Evolutionary conservation across 2,329 filamentous ascomycete species (phyloP), one percentile per base, ranked within the genome.

Genomic region (Claviceps purpurea): DNA sequence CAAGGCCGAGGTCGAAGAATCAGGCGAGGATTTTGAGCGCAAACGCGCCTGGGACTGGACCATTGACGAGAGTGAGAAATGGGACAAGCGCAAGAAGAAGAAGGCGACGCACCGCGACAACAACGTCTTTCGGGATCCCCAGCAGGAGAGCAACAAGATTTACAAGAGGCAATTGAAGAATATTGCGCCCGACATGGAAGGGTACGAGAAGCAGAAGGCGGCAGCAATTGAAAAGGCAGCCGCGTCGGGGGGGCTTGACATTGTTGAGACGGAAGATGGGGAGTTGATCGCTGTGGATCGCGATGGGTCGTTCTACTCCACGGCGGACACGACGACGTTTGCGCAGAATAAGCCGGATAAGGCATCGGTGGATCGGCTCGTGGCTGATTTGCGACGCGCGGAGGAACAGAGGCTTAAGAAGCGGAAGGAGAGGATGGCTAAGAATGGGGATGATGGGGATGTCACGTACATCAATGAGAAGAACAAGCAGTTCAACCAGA

Each of bases 401-500:
- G 93, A 98, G 70, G 89, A 94, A 61, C 78, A 82, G 50, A 77
- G 89, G 50, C 65, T 95, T 63, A 94, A 90, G 77, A 94, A 94
- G 74, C 78, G 89, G 61, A 83, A 80, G 65, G 88, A 94, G 58
- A 78, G 89, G 50, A 82, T 86, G 65, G 79, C 81, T 13, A 79
- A 83, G 65, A 85, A 84, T 56, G 89, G 90, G 54, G 89, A 95
- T 57, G 87, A 90, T 47, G 85, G 82, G 30, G 93, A 98, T 68
- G 87, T 97, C 61, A 97, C 91, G 7, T 97, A 95, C 70, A 98
- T 98, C 79, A 98, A 98, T 72, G 89, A 96, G 72, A 96, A 98
- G 84, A 98, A 98, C 77, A 97, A 97, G 77, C 89, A 96, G 76
- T 98, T 98, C 75, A 98, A 98, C 81, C 84, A 95, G 73, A 97